Base-by-base conservation (phyloP, 768 basidiomycete genomes). In the Mycena pura region DNA sequence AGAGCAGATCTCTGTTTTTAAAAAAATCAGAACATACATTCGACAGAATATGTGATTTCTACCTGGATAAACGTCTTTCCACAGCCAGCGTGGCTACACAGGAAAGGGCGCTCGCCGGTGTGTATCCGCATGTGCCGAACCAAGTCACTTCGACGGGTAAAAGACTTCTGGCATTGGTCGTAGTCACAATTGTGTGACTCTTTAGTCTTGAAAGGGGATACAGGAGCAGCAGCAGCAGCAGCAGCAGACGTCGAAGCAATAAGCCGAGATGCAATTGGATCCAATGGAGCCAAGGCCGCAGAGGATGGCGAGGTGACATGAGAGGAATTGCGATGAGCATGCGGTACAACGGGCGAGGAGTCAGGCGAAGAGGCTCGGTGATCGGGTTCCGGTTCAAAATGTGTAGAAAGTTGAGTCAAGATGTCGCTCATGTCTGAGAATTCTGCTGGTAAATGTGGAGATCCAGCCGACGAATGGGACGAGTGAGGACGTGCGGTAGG, bases 61-160 rank as follows among this genome's bases (percentile, higher is more conserved):
- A 93, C 93, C 85, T 96, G 93, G 68, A 96, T 95, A 68, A 96
- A 96, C 3, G 91, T 91, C 80, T 95, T 96, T 50, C 92, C 91
- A 58, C 93, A 95, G 27, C 87, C 88, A 27, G 75, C 69, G 66
- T 91, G 82, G 31, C 80, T 78, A 66, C 93, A 95, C 13, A 87
- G 78, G 73, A 91, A 95, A 3, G 93, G 93, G 50, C 93, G 83
- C 73, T 95, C 93, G 17, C 93, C 93, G 0, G 93, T 95, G 68
- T 96, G 93, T 78, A 95, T 95, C 41, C 92, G 86, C 81, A 87
- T 91, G 71, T 96, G 93, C 25, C 93, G 86, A 39, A 86, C 83
- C 43, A 95, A 82, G 71, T 95, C 93, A 69, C 93, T 95, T 59
- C 88, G 84, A 22, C 93, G 85, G 27, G 89, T 89, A 71, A 95